phyloP scores from a whole-genome alignment of 78 protist species.

The Cavenderia fasciculata region DNA sequence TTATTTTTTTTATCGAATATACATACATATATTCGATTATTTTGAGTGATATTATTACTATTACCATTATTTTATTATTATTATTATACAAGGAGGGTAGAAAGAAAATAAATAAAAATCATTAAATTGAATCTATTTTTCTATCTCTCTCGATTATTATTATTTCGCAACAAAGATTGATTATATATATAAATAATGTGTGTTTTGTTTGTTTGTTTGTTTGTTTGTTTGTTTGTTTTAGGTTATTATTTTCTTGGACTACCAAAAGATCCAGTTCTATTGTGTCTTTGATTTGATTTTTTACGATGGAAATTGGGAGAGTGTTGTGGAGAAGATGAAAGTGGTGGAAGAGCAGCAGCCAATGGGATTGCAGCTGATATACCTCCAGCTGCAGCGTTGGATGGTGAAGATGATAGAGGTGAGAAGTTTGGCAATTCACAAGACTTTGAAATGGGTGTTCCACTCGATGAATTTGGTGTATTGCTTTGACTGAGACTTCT shows the following conservation, averaged over 20 bases:
- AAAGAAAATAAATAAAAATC: no score
- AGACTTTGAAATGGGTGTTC: constrained; percentile 24
- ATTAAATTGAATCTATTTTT: no score
- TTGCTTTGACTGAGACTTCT: constrained; percentile 4
- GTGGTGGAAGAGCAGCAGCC: not conserved
- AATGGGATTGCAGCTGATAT: not conserved
- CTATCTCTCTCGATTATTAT: no score
- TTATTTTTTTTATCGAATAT: no score
- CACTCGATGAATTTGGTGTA: not conserved
- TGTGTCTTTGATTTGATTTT: not conserved
- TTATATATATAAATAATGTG: not conserved
- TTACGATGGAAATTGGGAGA: not conserved
- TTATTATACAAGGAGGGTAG: not conserved
- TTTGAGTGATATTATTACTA: not conserved
- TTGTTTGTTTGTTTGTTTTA: not conserved
- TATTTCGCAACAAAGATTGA: not conserved
- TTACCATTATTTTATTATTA: not conserved
- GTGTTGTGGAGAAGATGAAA: not conserved
- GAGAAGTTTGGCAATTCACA: not conserved
- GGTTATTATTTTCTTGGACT: not conserved
- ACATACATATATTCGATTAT: not conserved
- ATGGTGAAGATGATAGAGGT: not conserved
- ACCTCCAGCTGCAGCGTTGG: not conserved
- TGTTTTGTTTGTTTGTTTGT: not conserved
- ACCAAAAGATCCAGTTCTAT: constrained; percentile 4